phyloP scores from a whole-genome alignment of 306 rosid genomes.

The Rosa chinensis region DNA sequence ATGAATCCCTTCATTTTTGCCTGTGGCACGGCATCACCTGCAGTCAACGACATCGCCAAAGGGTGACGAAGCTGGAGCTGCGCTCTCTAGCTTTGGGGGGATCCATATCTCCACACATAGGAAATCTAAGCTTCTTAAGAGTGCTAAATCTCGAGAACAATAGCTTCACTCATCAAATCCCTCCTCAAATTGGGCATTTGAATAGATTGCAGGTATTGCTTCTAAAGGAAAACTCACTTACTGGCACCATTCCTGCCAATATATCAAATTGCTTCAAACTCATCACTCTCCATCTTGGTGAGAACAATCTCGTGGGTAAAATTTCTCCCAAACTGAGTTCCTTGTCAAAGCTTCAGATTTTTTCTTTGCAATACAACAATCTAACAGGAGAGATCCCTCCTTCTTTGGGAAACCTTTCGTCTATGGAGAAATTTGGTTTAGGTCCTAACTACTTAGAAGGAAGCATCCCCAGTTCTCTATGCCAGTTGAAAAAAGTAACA shows the following conservation, averaged over 20 bases:
- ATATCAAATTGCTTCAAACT: neutral
- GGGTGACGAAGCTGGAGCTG: neutral
- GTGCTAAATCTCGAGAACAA: no score
- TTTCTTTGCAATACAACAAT: neutral
- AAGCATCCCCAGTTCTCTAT: conserved; percentile 5
- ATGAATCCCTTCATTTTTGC: neutral
- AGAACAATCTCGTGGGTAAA: conserved; percentile 12
- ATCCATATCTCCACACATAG: no score
- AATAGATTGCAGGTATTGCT: neutral
- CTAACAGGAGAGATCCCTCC: conserved; percentile 21
- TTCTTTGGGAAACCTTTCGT: conserved; percentile 20
- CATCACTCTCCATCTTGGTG: neutral
- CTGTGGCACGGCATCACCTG: neutral
- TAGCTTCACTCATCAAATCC: no score
- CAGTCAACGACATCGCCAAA: neutral
- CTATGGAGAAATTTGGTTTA: fast-evolving
- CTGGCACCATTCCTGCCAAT: neutral
- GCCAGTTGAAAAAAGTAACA: conserved; percentile 5
- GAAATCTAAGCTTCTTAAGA: no score
- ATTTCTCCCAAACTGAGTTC: conserved; percentile 21
- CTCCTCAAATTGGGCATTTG: conserved; percentile 22
- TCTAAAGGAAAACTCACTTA: neutral
- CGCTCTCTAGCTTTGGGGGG: neutral
- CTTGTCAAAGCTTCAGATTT: neutral
- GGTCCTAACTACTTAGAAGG: conserved; percentile 15